phyloP scores from a whole-genome alignment of 495 filamentous ascomycete genomes.

The Melanomma pulvis-pyrius region DNA sequence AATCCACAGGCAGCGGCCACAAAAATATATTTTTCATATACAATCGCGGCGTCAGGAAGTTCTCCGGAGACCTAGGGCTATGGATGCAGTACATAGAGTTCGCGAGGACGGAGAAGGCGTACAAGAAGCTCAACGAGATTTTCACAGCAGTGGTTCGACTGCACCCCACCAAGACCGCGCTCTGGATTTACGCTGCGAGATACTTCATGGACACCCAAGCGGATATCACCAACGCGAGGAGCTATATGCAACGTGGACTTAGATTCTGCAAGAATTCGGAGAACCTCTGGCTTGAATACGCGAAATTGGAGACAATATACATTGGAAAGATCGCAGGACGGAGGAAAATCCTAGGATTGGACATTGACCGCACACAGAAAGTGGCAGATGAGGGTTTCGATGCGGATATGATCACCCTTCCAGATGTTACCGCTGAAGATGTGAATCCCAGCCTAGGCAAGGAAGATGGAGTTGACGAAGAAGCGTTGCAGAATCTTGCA shows the following conservation, averaged over 20 bases:
- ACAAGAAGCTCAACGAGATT: constrained; percentile 76
- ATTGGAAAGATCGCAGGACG: constrained; percentile 74
- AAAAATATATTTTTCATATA: constrained; percentile 85
- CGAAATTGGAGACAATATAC: constrained; percentile 89
- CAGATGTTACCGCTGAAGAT: constrained; percentile 64
- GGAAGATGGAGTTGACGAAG: constrained; percentile 54
- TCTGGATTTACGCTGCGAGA: constrained; percentile 87
- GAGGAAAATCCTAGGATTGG: constrained; percentile 70
- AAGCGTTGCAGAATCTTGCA: constrained; percentile 63
- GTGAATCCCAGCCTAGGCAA: constrained; percentile 62
- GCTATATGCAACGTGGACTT: constrained; percentile 85
- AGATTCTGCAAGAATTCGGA: constrained; percentile 77
- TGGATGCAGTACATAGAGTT: constrained; percentile 94
- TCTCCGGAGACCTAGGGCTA: constrained; percentile 77
- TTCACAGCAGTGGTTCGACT: constrained; percentile 77
- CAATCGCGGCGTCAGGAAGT: constrained; percentile 82
- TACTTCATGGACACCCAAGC: constrained; percentile 73
- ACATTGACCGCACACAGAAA: constrained; percentile 50
- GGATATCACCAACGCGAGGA: constrained; percentile 82
- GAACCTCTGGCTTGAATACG: constrained; percentile 84
- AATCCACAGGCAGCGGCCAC: constrained; percentile 64
- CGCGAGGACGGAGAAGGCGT: constrained; percentile 71
- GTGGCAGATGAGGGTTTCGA: constrained; percentile 45
- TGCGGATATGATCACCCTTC: constrained; percentile 62
- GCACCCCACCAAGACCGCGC: constrained; percentile 77